phyloP scores from a whole-genome alignment of 169 alveolate genomes.

The Blepharisma undulans region DNA sequence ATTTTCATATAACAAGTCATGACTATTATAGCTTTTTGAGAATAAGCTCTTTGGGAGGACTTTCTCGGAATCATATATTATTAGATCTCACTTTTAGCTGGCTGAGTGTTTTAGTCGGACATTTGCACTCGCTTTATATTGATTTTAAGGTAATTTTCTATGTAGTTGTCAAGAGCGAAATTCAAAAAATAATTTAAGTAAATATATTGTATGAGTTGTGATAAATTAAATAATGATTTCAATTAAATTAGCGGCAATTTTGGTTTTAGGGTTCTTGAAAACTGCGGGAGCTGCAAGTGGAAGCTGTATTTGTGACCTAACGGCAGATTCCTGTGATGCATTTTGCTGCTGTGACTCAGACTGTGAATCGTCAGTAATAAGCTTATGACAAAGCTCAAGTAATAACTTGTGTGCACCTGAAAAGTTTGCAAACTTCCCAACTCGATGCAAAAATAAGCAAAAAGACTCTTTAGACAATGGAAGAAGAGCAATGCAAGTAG shows the following conservation, averaged over 20 bases:
- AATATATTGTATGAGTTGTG: not conserved
- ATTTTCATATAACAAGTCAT: not conserved
- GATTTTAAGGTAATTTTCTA: not conserved
- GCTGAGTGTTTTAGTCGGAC: not conserved
- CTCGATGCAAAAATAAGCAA: not conserved
- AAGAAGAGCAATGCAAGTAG: conserved; percentile 36
- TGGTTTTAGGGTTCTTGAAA: not conserved
- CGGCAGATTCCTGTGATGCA: conserved; percentile 26
- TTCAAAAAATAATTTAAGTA: not conserved
- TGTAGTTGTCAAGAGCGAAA: not conserved
- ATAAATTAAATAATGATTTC: not conserved
- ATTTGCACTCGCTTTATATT: not conserved
- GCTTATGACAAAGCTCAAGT: conserved; percentile 1
- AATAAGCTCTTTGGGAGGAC: conserved; percentile 14
- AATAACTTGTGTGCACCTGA: not conserved
- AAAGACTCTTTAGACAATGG: not conserved
- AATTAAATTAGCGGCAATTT: not conserved
- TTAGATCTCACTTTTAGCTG: not conserved
- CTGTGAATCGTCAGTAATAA: not conserved
- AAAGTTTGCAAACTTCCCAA: not conserved
- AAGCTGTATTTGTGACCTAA: conserved; percentile 35
- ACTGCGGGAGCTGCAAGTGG: not conserved
- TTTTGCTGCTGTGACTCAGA: conserved; percentile 38
- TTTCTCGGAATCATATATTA: not conserved
- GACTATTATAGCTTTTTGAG: not conserved